phyloP scores from a whole-genome alignment of 2,329 filamentous ascomycete genomes.

The Fusarium proliferatum region DNA sequence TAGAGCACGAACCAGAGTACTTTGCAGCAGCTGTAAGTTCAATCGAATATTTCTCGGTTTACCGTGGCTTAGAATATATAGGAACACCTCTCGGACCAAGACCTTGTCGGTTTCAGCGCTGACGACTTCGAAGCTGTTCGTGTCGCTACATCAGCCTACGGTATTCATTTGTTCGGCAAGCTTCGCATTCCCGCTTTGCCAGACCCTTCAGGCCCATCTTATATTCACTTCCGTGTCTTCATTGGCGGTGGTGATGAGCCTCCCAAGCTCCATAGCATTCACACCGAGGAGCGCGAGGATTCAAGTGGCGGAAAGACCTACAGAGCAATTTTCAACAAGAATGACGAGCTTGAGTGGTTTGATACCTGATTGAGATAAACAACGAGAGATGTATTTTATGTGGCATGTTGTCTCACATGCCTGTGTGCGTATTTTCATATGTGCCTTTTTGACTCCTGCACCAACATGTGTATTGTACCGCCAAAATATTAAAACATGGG shows the following conservation, averaged over 20 bases:
- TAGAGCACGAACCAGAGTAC: slow-evolving; percentile 66
- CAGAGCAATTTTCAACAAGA: slow-evolving; percentile 90
- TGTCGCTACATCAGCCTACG: slow-evolving; percentile 86
- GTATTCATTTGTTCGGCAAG: slow-evolving; percentile 79
- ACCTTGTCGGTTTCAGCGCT: slow-evolving; percentile 86
- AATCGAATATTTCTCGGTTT: background rate
- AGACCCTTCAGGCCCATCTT: slow-evolving; percentile 66
- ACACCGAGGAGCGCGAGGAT: slow-evolving; percentile 95
- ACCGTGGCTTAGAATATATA: background rate
- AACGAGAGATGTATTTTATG: slow-evolving; percentile 24
- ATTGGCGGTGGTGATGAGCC: slow-evolving; percentile 82
- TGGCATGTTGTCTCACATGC: background rate
- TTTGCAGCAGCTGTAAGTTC: slow-evolving; percentile 60
- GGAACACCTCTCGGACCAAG: slow-evolving; percentile 68
- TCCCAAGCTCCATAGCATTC: slow-evolving; percentile 90
- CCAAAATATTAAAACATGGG: slow-evolving; percentile 29
- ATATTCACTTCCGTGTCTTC: slow-evolving; percentile 90
- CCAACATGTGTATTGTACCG: slow-evolving; percentile 25
- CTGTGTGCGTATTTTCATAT: slow-evolving; percentile 14
- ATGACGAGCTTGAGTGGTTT: slow-evolving; percentile 82
- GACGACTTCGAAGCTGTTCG: slow-evolving; percentile 93
- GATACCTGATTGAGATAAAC: slow-evolving; percentile 50
- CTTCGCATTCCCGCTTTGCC: slow-evolving; percentile 66
- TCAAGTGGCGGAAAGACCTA: slow-evolving; percentile 91
- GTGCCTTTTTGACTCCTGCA: slow-evolving; percentile 30